These are phyloP conservation scores for Ceriops decandra DNA, from an alignment of 345 rosid genomes.

Conservation along the genomic window DNA sequence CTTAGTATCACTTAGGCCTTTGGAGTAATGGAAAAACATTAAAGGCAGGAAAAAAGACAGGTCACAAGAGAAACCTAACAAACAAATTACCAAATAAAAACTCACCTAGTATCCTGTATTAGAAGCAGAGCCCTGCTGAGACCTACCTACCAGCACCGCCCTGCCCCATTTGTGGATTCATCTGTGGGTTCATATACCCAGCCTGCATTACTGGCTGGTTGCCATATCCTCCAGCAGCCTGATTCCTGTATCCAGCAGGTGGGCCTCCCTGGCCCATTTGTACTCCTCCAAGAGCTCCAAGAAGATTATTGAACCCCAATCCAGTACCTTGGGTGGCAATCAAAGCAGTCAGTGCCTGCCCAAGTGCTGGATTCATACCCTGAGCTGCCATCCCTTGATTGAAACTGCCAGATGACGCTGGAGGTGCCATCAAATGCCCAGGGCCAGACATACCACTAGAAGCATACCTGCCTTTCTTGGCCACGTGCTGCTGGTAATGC, in stretches of 20 bases:
- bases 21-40: not conserved
- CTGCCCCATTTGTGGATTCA: conserved; percentile 39
- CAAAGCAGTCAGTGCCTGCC: conserved; percentile 45
- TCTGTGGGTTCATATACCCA: conserved; percentile 33
- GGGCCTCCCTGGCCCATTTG: conserved; percentile 31
- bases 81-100: conserved; percentile 7
- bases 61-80: not conserved
- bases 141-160: conserved; percentile 25
- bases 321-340: conserved; percentile 42
- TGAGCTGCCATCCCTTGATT: conserved; percentile 36
- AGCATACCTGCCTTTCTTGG: conserved; percentile 40
- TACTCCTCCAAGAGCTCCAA: conserved; percentile 30
- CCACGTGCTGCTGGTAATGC: conserved; percentile 29
- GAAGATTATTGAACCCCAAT: conserved; percentile 33
- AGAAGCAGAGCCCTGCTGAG: conserved; percentile 36
- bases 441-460: conserved; percentile 30
- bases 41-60: not conserved
- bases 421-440: conserved; percentile 70
- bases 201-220: conserved; percentile 30
- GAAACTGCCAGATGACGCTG: conserved; percentile 42
- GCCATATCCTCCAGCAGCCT: conserved; percentile 34
- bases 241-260: conserved; percentile 45
- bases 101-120: conserved; percentile 38
- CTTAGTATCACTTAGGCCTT: no score
- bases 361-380: conserved; percentile 41